phyloP scores from a whole-genome alignment of 1,139 yeast species.

The Hemisphaericaspora lyxosophila region DNA sequence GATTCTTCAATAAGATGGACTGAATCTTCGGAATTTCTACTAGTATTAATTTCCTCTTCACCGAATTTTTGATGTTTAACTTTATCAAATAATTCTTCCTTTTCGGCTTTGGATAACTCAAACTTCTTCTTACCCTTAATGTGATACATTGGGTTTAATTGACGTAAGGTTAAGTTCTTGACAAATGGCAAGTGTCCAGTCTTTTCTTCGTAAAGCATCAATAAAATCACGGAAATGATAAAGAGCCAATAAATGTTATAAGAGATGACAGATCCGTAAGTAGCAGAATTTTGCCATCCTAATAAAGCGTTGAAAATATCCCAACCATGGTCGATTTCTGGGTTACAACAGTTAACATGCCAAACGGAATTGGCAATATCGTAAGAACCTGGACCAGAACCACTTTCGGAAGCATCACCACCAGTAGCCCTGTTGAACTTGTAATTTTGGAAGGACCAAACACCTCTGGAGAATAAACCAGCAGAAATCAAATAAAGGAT shows the following conservation, averaged over 20 bases:
- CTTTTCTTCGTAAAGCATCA: slow-evolving; percentile 74
- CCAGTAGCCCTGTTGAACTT: slow-evolving; percentile 65
- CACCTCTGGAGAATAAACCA: slow-evolving; percentile 85
- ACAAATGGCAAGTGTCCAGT: slow-evolving; percentile 39
- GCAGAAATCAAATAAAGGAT: slow-evolving; percentile 83
- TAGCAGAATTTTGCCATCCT: slow-evolving; percentile 54
- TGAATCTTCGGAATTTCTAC: slow-evolving; percentile 1
- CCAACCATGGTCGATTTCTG: slow-evolving; percentile 87
- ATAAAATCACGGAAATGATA: slow-evolving; percentile 51
- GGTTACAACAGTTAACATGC: slow-evolving; percentile 95
- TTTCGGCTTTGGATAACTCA: slow-evolving; percentile 54
- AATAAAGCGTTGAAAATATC: slow-evolving; percentile 69
- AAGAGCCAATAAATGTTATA: slow-evolving; percentile 82
- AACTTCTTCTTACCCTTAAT: slow-evolving; percentile 65
- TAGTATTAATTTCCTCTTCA: slow-evolving; percentile 2
- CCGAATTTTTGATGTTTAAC: slow-evolving; percentile 12
- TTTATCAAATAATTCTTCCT: slow-evolving; percentile 51
- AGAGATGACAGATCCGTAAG: slow-evolving; percentile 80
- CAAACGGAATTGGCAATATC: slow-evolving; percentile 74
- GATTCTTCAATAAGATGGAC: neutral
- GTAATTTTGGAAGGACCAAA: slow-evolving; percentile 80
- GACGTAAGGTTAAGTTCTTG: slow-evolving; percentile 50
- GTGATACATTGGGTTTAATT: slow-evolving; percentile 72
- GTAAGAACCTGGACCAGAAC: slow-evolving; percentile 92
- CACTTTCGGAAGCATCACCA: slow-evolving; percentile 86